Base-by-base conservation (phyloP, 495 filamentous ascomycete genomes). In the Neurospora discreta region DNA sequence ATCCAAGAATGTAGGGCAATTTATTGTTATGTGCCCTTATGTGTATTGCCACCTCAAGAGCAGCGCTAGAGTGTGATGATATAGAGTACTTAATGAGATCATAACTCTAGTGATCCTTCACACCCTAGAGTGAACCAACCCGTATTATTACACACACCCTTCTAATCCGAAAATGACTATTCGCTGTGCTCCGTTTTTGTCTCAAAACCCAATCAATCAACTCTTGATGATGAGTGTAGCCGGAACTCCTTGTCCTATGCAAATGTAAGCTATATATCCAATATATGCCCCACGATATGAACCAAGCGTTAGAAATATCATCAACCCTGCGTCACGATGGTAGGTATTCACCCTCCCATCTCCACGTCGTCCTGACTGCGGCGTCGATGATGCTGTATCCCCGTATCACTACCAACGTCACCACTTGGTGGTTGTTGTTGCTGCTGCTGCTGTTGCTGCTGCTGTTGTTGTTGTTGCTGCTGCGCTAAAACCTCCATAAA, bases 401-500 rank as follows among this genome's bases (percentile, higher is more conserved):
- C 52, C 30, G 3, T 0, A 33, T 65, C 52, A 65, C 23, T 15
- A 65, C 52, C 46, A 58, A 3, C 33, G 6, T 5, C 33, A 36
- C 33, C 33, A 36, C 33, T 36, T 36, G 33, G 33, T 36, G 4
- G 33, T 60, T 11, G 23, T 33, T 36, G 23, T 15, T 18, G 52
- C 16, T 60, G 42, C 9, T 43, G 42, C 11, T 69, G 70, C 33
- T 72, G 42, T 30, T 71, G 40, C 44, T 74, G 69, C 44, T 73
- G 71, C 4, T 60, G 42, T 3, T 43, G 42, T 16, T 69, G 70
- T 23, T 72, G 42, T 30, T 71, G 40, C 44, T 74, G 69, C 44
- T 73, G 71, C 4, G 69, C 68, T 5, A 79, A 44, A 9, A 80
- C 46, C 71, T 89, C 87, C 80, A 86, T 81, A 75, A 90, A 90